These are phyloP conservation scores for Pseudogymnoascus sp. DNA, from an alignment of 2,329 filamentous ascomycete genomes.

Conservation along the genomic window DNA sequence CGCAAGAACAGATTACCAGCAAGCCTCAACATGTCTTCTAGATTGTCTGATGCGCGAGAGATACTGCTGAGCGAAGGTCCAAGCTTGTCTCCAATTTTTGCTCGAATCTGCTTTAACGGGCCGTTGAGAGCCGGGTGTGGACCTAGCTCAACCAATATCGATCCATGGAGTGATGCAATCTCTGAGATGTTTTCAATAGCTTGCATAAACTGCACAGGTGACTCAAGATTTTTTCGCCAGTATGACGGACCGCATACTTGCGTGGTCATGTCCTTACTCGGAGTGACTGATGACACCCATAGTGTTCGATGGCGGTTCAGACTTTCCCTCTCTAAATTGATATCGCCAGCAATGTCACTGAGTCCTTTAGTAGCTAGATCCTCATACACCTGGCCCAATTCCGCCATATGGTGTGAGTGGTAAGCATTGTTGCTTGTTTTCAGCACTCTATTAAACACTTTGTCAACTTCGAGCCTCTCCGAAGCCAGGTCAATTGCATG, in stretches of 20 bases:
- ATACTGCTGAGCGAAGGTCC: too few relatives aligned
- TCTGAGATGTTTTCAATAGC: background rate
- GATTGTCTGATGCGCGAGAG: too few relatives aligned
- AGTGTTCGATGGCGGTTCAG: too few relatives aligned
- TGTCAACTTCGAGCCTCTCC: slow-evolving; percentile 14
- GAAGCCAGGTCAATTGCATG: slow-evolving; percentile 12
- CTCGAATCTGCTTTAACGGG: slow-evolving; percentile 27
- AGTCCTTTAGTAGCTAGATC: slow-evolving; percentile 20
- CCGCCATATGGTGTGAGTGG: slow-evolving; percentile 31
- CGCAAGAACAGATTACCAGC: slow-evolving; percentile 12
- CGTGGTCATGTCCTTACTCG: slow-evolving; percentile 14
- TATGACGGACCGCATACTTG: slow-evolving; percentile 26
- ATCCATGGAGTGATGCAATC: background rate
- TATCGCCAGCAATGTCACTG: slow-evolving; percentile 19
- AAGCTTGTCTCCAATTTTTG: too few relatives aligned
- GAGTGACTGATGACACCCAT: background rate
- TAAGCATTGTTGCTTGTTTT: slow-evolving; percentile 23
- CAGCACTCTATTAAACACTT: slow-evolving; percentile 18
- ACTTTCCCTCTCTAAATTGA: background rate
- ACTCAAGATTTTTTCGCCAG: slow-evolving; percentile 40
- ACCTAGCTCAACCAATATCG: slow-evolving; percentile 18
- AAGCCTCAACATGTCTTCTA: too few relatives aligned
- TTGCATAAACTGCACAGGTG: slow-evolving; percentile 35
- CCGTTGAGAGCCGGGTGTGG: slow-evolving; percentile 33
- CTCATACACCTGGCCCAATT: slow-evolving; percentile 17